Evolutionary conservation across 2,329 filamentous ascomycete genomes (phyloP).

Genomic region (Pestalotiopsis sp.): DNA sequence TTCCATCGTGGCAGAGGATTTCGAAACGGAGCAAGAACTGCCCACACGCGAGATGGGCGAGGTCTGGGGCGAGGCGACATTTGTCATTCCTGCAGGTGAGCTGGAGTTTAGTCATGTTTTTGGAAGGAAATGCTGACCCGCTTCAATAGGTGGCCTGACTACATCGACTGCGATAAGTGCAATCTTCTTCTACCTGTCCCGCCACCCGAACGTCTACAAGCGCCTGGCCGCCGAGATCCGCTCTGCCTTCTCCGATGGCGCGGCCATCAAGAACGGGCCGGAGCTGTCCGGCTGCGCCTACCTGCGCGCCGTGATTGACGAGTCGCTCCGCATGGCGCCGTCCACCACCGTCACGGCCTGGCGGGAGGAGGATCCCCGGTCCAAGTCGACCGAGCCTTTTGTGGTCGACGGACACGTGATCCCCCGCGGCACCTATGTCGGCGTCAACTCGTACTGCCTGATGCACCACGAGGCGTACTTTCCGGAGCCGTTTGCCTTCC

Average conservation of each 20-base stretch:
- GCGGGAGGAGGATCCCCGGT: not conserved
- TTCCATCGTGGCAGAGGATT: conserved; percentile 2
- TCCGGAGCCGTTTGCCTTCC: not conserved
- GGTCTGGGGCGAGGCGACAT: conserved; percentile 10
- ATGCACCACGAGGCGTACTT: not conserved
- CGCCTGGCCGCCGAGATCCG: conserved; percentile 27
- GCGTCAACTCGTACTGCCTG: not conserved
- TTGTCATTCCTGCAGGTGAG: conserved; percentile 7
- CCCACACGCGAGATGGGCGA: conserved; percentile 13
- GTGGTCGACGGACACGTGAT: not conserved
- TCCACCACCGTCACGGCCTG: not conserved
- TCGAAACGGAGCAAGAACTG: not conserved
- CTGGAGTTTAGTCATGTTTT: no score
- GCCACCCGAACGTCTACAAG: conserved; percentile 26
- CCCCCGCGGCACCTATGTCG: not conserved
- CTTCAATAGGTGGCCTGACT: conserved; percentile 24
- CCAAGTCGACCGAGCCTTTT: not conserved
- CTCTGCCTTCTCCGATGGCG: not conserved
- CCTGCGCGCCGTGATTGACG: not conserved
- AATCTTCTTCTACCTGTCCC: conserved; percentile 35
- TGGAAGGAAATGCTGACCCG: no score
- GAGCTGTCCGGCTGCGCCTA: not conserved
- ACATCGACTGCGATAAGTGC: conserved; percentile 32
- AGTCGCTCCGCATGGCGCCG: not conserved
- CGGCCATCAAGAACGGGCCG: not conserved